Evolutionary conservation across 179 eudicot species (phyloP).

Genomic region (Patellifolia procumbens): DNA sequence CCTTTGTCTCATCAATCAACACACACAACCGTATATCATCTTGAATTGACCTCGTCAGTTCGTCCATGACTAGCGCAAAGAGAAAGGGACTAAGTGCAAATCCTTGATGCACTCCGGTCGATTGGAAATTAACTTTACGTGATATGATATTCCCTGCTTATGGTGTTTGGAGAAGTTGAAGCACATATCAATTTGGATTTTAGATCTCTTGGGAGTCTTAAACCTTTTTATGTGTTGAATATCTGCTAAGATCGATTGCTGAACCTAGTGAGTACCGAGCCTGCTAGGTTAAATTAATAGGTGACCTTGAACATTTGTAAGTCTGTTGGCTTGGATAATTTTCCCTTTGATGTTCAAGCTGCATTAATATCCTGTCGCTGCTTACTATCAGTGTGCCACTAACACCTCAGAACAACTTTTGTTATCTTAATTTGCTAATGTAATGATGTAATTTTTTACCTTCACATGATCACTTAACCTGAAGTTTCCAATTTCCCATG

Average conservation of each 20-base stretch:
- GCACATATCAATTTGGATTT: neutral
- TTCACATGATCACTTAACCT: neutral
- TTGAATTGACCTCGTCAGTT: too few relatives aligned
- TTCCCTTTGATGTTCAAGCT: neutral
- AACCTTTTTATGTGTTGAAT: neutral
- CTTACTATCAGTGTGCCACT: slow-evolving; percentile 5
- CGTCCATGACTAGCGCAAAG: too few relatives aligned
- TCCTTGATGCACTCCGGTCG: too few relatives aligned
- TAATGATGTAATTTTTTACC: neutral
- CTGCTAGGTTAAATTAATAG: neutral
- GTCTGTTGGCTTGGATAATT: neutral
- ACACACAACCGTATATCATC: too few relatives aligned
- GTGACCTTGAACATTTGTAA: slow-evolving; percentile 1
- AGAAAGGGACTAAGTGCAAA: too few relatives aligned
- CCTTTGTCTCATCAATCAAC: too few relatives aligned
- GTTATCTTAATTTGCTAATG: neutral
- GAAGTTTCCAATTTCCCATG: neutral
- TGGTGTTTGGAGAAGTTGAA: slow-evolving; percentile 1
- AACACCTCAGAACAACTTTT: neutral
- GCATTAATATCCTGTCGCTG: neutral
- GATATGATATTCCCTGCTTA: neutral
- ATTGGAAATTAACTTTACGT: neutral
- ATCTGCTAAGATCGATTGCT: neutral
- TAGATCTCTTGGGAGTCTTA: neutral
- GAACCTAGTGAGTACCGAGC: neutral